Conservation (phyloP, 805 yeast species). For the Metschnikowia proteae region DNA sequence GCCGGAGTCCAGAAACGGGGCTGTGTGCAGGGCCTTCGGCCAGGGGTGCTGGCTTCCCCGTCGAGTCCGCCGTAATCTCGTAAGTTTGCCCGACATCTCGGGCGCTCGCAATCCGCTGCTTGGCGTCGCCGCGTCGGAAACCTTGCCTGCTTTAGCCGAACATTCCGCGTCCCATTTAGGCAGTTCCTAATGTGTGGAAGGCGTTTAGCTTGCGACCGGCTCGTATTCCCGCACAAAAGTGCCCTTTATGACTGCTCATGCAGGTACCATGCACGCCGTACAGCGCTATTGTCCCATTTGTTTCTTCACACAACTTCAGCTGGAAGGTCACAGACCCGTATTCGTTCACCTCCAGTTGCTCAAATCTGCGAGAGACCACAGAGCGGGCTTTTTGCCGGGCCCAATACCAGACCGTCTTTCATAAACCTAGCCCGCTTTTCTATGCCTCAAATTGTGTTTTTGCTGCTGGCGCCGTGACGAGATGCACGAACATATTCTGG, state of each 20-base stretch:
- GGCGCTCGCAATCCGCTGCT: no score
- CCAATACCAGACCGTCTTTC: no score
- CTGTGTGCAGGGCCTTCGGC: neutral
- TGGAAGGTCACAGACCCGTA: no score
- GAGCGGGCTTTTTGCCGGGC: no score
- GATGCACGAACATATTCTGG: neutral
- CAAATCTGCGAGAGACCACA: no score
- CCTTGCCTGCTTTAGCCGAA: neutral
- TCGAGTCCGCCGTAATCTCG: no score
- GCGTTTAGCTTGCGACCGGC: conserved; percentile 1
- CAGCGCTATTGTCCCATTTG: neutral
- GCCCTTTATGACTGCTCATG: neutral
- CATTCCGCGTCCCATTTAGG: conserved; percentile 1
- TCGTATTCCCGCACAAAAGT: conserved; percentile 1
- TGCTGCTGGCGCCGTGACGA: no score
- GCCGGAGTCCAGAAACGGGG: neutral
- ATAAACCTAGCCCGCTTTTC: no score
- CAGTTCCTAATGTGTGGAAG: neutral
- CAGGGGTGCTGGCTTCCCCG: neutral
- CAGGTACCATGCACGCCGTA: conserved; percentile 4
- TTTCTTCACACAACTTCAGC: neutral
- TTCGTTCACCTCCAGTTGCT: no score
- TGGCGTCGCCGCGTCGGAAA: no score
- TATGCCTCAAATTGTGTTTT: no score
- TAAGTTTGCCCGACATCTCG: no score